phyloP scores from a whole-genome alignment of 2,329 filamentous ascomycete genomes.

The Pestalotiopsis sp. region DNA sequence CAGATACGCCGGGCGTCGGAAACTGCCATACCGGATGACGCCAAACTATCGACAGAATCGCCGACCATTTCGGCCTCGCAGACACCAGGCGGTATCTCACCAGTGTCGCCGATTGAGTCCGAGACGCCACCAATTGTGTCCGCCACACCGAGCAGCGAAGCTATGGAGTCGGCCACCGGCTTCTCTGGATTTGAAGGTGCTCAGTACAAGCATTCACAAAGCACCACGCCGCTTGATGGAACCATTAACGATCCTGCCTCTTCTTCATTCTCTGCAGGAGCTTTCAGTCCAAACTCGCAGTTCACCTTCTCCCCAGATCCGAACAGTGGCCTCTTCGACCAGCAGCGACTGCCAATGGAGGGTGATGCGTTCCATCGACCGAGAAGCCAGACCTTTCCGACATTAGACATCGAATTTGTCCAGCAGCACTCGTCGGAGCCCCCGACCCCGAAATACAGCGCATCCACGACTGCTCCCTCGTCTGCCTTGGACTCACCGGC shows the following conservation, averaged over 20 bases:
- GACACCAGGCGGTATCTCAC: slow-evolving; percentile 70
- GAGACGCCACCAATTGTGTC: slow-evolving; percentile 72
- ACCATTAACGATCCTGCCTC: slow-evolving; percentile 65
- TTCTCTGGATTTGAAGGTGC: slow-evolving; percentile 61
- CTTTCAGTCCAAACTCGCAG: slow-evolving; percentile 74
- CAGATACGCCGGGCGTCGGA: slow-evolving; percentile 62
- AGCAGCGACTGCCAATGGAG: slow-evolving; percentile 37
- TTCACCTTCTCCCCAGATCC: slow-evolving; percentile 78
- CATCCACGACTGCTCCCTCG: slow-evolving; percentile 50
- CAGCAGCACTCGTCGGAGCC: slow-evolving; percentile 45
- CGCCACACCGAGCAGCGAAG: slow-evolving; percentile 70
- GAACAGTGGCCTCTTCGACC: slow-evolving; percentile 67
- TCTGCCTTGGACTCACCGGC: slow-evolving; percentile 56
- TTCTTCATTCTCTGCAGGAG: slow-evolving; percentile 71
- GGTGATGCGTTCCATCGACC: slow-evolving; percentile 68
- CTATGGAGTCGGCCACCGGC: slow-evolving; percentile 61
- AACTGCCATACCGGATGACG: slow-evolving; percentile 72
- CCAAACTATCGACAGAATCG: slow-evolving; percentile 57
- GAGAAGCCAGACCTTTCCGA: slow-evolving; percentile 86
- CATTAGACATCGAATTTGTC: slow-evolving; percentile 65
- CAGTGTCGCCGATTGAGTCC: slow-evolving; percentile 70
- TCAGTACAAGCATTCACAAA: slow-evolving; percentile 66
- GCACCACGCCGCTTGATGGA: slow-evolving; percentile 68
- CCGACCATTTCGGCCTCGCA: slow-evolving; percentile 59
- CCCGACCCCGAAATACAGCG: slow-evolving; percentile 52